Evolutionary conservation across 768 basidiomycete genomes (phyloP), one percentile per base, ranked within the genome.

Genomic region (Podaxis sp.): DNA sequence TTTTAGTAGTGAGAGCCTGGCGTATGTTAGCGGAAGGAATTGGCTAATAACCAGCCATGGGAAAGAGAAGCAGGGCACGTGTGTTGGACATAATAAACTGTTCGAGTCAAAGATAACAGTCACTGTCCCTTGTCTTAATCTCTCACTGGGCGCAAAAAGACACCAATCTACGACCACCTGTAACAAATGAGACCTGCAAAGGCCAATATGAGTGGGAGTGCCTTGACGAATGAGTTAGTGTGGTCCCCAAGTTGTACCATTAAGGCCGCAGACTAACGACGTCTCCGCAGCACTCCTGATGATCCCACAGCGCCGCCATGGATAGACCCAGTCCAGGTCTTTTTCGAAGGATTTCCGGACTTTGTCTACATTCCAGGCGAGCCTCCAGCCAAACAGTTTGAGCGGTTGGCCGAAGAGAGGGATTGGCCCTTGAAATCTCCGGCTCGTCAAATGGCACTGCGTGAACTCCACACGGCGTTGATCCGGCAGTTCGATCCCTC

Each of bases 401-500:
- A 68, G 28, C 65, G 72, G 1, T 62, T 78, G 49, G 67, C 70
- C 54, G 20, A 53, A 0, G 1, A 46, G 6, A 62, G 67, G 5
- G 30, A 54, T 1, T 75, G 72, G 74, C 33, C 48, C 0, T 22
- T 36, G 7, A 48, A 66, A 0, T 48, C 62, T 8, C 22, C 58
- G 1, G 65, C 59, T 2, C 48, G 54, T 2, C 30, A 71, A 1
- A 40, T 49, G 0, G 73, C 73, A 2, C 65, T 66, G 11, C 7
- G 69, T 0, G 51, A n/a, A 0, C 75, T 76, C 60, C 58, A 74
- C n/a, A 62, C 68, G 40, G 78, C 74, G 0, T 46, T 79, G 24
- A 72, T 71, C 0, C 4, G 58, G 26, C 68, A 73, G n/a, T 80
- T 80, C 70, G 77, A 75, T 41, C 58, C 48, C 15, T 50, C 48